phyloP scores from a whole-genome alignment of 768 basidiomycete genomes.

The Floccularia luteovirens region DNA sequence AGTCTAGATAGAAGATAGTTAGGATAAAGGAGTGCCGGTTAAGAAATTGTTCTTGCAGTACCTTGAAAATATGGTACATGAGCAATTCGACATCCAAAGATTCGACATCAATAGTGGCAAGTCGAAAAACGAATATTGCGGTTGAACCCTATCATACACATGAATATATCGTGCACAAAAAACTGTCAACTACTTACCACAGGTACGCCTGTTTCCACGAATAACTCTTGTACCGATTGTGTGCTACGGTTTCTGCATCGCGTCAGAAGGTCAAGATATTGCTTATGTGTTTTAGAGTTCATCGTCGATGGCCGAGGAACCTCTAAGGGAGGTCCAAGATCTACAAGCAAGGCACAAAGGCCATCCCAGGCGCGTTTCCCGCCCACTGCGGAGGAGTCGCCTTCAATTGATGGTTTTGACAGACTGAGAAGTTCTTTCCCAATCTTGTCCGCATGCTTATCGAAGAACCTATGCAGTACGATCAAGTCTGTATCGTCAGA shows the following conservation, averaged over 20 bases:
- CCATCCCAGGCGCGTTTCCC: slow-evolving; percentile 84
- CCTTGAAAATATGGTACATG: slow-evolving; percentile 75
- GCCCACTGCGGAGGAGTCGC: slow-evolving; percentile 43
- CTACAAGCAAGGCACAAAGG: slow-evolving; percentile 72
- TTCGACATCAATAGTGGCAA: slow-evolving; percentile 72
- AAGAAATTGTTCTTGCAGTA: slow-evolving; percentile 12
- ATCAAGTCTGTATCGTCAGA: slow-evolving; percentile 81
- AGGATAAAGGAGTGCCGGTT: neutral
- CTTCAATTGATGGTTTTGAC: slow-evolving; percentile 41
- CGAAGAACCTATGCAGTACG: slow-evolving; percentile 77
- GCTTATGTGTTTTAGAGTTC: slow-evolving; percentile 44
- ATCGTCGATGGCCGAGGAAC: slow-evolving; percentile 51
- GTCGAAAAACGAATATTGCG: slow-evolving; percentile 56
- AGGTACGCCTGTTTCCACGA: slow-evolving; percentile 45
- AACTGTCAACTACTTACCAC: slow-evolving; percentile 24
- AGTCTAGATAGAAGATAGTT: slow-evolving; percentile 27
- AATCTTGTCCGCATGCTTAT: slow-evolving; percentile 80
- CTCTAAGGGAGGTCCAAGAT: slow-evolving; percentile 64
- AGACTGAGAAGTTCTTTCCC: slow-evolving; percentile 80
- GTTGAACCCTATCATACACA: slow-evolving; percentile 24
- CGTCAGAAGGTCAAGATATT: slow-evolving; percentile 61
- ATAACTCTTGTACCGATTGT: slow-evolving; percentile 57
- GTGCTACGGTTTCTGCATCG: slow-evolving; percentile 55
- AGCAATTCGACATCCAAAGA: slow-evolving; percentile 72
- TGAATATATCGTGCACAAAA: neutral